These are phyloP conservation scores for Psidium friedrichsthalianum DNA, from an alignment of 345 rosid genomes.

Conservation along the genomic window DNA sequence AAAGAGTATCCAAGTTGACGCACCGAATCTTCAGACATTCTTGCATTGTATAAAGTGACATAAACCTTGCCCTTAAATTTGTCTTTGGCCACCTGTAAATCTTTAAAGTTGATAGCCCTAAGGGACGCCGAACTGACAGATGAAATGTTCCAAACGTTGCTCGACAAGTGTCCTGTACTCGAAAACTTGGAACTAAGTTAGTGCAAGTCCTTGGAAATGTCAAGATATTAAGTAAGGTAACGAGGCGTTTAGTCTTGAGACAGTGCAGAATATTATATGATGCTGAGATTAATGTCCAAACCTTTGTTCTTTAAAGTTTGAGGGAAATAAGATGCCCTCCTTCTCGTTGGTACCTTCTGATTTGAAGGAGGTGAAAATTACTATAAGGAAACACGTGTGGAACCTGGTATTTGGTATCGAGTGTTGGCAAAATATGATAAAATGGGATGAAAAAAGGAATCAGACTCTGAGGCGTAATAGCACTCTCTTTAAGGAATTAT, in stretches of 20 bases:
- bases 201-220: conserved; percentile 10
- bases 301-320: conserved; percentile 23
- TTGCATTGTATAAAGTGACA: neutral
- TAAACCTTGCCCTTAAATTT: conserved; percentile 1
- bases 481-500: too few relatives aligned
- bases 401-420: neutral
- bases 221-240: conserved; percentile 7
- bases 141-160: neutral
- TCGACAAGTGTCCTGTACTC: conserved; percentile 10
- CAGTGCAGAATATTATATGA: conserved; percentile 7
- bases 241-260: conserved; percentile 11
- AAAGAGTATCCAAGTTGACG: conserved; percentile 1
- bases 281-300: conserved; percentile 14
- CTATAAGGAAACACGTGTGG: neutral
- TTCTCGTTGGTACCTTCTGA: conserved; percentile 13
- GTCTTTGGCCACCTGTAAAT: conserved; percentile 5
- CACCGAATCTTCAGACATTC: conserved; percentile 19
- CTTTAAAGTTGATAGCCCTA: conserved; percentile 15
- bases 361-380: conserved; percentile 22
- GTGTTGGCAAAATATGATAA: too few relatives aligned
- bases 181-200: conserved; percentile 14
- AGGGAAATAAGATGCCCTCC: conserved; percentile 16
- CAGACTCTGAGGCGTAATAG: too few relatives aligned
- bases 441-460: too few relatives aligned
- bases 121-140: conserved; percentile 7